Conservation (phyloP, 225 moss, liverwort and hornwort species). For the Polytrichum formosum region DNA sequence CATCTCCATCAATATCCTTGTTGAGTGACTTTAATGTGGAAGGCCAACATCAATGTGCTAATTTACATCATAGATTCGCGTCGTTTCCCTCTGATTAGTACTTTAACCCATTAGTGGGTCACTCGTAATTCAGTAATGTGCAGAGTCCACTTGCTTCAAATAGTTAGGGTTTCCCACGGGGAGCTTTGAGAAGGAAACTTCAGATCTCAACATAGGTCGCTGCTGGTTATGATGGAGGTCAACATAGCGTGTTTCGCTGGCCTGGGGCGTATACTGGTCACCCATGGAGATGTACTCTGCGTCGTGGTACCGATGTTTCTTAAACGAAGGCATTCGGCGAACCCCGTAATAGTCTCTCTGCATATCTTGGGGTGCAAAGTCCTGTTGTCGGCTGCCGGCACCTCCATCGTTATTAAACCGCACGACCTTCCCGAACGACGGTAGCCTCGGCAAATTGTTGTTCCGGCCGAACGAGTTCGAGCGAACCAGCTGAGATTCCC, state of each 20-base stretch:
- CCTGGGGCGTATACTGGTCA: constrained; percentile 4
- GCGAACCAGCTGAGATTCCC: neutral
- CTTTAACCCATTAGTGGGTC: no score
- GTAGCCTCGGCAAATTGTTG: neutral
- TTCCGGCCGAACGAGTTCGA: constrained; percentile 13
- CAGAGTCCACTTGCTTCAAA: constrained; percentile 19
- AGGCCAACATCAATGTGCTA: no score
- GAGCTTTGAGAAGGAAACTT: constrained; percentile 39
- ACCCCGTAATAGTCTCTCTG: constrained; percentile 21
- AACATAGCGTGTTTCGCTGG: constrained; percentile 12
- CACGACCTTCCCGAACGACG: constrained; percentile 1
- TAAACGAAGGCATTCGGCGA: constrained; percentile 36
- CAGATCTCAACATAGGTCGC: constrained; percentile 16
- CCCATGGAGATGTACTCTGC: constrained; percentile 46
- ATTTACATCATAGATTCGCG: no score
- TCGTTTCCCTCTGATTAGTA: no score
- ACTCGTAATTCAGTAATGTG: no score
- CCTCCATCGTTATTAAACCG: neutral
- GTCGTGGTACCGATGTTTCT: constrained; percentile 30
- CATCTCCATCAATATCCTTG: no score
- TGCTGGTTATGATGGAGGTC: constrained; percentile 17
- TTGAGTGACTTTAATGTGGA: no score
- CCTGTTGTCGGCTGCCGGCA: neutral
- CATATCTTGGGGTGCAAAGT: constrained; percentile 5
- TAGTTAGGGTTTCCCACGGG: constrained; percentile 43